Evolutionary conservation across 345 rosid genomes (phyloP).

Genomic region (Camelina sativa): DNA sequence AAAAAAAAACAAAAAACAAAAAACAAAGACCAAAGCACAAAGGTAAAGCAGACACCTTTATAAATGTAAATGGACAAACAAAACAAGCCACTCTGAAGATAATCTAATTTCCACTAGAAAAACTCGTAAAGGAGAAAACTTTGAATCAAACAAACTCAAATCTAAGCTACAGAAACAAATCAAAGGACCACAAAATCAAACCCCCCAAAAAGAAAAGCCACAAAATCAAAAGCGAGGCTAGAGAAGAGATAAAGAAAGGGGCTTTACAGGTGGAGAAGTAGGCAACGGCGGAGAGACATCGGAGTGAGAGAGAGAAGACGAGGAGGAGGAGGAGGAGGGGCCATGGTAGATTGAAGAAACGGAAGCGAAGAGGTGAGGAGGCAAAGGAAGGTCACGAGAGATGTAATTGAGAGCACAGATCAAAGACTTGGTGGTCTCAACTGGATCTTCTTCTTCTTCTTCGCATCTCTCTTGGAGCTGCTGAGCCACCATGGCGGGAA

Average conservation of each 20-base stretch:
- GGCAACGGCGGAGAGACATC: constrained; percentile 57
- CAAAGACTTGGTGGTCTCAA: constrained; percentile 68
- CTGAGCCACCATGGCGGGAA: constrained; percentile 87
- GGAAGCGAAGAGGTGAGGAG: constrained; percentile 64
- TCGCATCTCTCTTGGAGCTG: constrained; percentile 56
- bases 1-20: constrained; percentile 25
- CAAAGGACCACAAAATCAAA: constrained; percentile 26
- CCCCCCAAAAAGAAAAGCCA: background rate
- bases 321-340: constrained; percentile 42
- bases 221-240: constrained; percentile 8
- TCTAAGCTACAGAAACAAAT: constrained; percentile 12
- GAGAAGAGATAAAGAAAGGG: background rate
- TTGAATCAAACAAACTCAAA: background rate
- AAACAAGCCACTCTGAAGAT: constrained; percentile 17
- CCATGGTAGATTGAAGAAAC: constrained; percentile 74
- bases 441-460: constrained; percentile 41
- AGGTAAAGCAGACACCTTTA: constrained; percentile 10
- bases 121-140: background rate
- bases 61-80: background rate
- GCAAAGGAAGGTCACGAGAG: constrained; percentile 91
- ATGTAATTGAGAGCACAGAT: constrained; percentile 83
- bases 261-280: constrained; percentile 30
- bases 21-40: constrained; percentile 15
- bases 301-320: constrained; percentile 68
- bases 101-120: background rate